Evolutionary conservation across 2,329 filamentous ascomycete species (phyloP).

Genomic region (Drechslerella dactyloides): DNA sequence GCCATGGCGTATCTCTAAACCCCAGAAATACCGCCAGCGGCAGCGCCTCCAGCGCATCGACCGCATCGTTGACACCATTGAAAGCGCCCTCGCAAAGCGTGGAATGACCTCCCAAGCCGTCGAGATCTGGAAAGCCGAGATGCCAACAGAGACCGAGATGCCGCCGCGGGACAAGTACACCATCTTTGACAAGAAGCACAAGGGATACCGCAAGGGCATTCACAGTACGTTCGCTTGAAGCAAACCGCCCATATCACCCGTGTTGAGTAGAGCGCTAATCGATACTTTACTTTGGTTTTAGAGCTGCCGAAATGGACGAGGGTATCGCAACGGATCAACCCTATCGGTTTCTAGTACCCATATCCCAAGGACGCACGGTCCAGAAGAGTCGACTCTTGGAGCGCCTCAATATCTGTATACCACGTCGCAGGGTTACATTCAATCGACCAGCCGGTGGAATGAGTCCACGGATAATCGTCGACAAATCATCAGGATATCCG

Average conservation of each 20-base stretch:
- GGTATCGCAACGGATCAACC: constrained; percentile 90
- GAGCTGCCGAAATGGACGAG: constrained; percentile 92
- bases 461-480: too few species aligned
- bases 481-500: background rate
- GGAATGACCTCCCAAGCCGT: constrained; percentile 75
- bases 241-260: constrained; percentile 41
- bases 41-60: constrained; percentile 84
- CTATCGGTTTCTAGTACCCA: constrained; percentile 83
- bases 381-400: background rate
- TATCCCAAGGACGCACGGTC: background rate
- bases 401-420: too few species aligned
- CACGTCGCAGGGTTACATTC: too few species aligned
- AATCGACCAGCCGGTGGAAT: too few species aligned
- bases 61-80: constrained; percentile 80
- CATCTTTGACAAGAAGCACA: constrained; percentile 94
- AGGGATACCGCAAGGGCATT: constrained; percentile 94
- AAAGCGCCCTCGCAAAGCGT: constrained; percentile 76
- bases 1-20: constrained; percentile 90
- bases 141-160: constrained; percentile 97
- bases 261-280: constrained; percentile 18
- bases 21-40: constrained; percentile 87
- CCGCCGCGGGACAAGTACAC: constrained; percentile 96
- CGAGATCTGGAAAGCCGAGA: constrained; percentile 90
- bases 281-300: constrained; percentile 57
- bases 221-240: constrained; percentile 74